These are phyloP conservation scores for Neonectria punicea DNA, from an alignment of 2,329 filamentous ascomycete species.

Conservation along the genomic window DNA sequence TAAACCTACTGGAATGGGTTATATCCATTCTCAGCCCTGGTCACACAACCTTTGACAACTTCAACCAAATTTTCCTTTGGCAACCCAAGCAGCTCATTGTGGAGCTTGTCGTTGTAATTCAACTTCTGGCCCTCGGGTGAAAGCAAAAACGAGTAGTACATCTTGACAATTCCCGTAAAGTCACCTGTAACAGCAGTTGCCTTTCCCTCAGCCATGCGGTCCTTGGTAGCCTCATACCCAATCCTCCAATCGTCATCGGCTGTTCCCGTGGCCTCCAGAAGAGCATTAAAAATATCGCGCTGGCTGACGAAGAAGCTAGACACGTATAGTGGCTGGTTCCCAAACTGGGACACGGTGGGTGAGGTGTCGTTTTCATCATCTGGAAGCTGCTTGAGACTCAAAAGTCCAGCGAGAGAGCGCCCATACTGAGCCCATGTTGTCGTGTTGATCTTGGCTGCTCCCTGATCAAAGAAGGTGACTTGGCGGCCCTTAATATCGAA, in stretches of 20 bases:
- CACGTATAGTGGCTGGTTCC: slow-evolving; percentile 61
- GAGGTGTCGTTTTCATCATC: neutral
- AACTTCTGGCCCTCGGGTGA: slow-evolving; percentile 6
- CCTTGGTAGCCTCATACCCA: slow-evolving; percentile 54
- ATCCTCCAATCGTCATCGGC: slow-evolving; percentile 71
- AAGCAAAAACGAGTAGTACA: slow-evolving; percentile 14
- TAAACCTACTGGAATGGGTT: neutral
- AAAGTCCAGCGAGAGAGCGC: slow-evolving; percentile 6
- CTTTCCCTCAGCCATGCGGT: slow-evolving; percentile 40
- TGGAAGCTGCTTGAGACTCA: slow-evolving; percentile 3
- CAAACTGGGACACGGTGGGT: slow-evolving; percentile 50
- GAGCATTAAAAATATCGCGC: slow-evolving; percentile 71
- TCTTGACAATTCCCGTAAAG: slow-evolving; percentile 1
- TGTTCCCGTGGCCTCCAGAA: slow-evolving; percentile 67
- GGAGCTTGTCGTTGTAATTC: neutral
- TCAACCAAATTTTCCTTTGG: slow-evolving; percentile 12
- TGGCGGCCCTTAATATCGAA: slow-evolving; percentile 58
- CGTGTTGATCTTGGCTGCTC: slow-evolving; percentile 9
- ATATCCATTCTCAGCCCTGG: neutral
- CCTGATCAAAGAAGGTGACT: slow-evolving; percentile 32
- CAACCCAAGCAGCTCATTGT: neutral
- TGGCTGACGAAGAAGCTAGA: slow-evolving; percentile 69
- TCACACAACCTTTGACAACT: slow-evolving; percentile 5
- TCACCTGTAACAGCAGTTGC: neutral
- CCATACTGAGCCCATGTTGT: slow-evolving; percentile 17